A percentile compares a stretch with the other conserved stretches of the same genome.
Conservation (phyloP, 1,139 yeast species). For the Suhomyces kunorum region DNA sequence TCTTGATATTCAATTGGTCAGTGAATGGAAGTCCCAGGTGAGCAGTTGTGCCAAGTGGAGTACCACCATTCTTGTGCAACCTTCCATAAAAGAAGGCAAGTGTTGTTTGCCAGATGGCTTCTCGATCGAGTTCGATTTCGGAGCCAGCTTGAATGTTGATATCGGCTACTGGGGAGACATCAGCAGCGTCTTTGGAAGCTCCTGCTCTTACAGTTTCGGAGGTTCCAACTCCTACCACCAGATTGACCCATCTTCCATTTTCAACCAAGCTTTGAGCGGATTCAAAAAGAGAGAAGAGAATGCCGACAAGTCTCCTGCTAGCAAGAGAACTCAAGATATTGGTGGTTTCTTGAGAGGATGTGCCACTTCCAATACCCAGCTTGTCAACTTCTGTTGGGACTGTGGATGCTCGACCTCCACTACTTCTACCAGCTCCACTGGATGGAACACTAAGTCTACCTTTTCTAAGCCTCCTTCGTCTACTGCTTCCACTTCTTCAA, state of each 20-base stretch:
- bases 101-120: slow-evolving; percentile 26
- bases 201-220: slow-evolving; percentile 10
- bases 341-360: slow-evolving; percentile 19
- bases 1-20: slow-evolving; percentile 20
- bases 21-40: slow-evolving; percentile 13
- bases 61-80: slow-evolving; percentile 22
- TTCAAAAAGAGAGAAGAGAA: slow-evolving; percentile 14
- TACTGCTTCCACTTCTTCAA: slow-evolving; percentile 1
- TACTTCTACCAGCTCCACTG: neutral
- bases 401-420: slow-evolving; percentile 21
- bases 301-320: slow-evolving; percentile 11
- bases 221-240: slow-evolving; percentile 9
- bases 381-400: slow-evolving; percentile 27
- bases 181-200: slow-evolving; percentile 12
- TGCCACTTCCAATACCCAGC: slow-evolving; percentile 15
- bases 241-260: slow-evolving; percentile 13
- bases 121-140: slow-evolving; percentile 15
- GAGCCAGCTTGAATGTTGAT: slow-evolving; percentile 7
- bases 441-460: neutral
- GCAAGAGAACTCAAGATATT: slow-evolving; percentile 15
- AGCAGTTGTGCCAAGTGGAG: slow-evolving; percentile 22
- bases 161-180: slow-evolving; percentile 6
- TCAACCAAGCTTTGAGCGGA: slow-evolving; percentile 11
- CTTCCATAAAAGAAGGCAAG: slow-evolving; percentile 18
- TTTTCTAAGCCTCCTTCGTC: neutral